Evolutionary conservation across 2,329 filamentous ascomycete species (phyloP), one percentile per base, ranked within the genome.

Genomic region (Clarireedia homoeocarpa): DNA sequence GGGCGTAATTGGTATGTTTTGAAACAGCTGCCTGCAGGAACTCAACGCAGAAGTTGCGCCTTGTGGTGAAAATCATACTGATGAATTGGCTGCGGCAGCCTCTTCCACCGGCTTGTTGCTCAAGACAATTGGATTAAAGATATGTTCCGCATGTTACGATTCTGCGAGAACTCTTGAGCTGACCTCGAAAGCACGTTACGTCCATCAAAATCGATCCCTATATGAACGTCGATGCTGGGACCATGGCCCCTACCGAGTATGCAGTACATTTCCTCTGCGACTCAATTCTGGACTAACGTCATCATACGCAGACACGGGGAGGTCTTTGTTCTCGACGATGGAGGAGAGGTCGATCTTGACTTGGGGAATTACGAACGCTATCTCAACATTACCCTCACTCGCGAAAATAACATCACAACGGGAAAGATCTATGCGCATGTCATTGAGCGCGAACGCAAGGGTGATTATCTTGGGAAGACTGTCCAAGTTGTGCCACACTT

Each of bases 391-490:
- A 88, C 85, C 53, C 78, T 96, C 59, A 89, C 83, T 14, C 79
- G 85, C 59, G 91, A 96, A 65, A 90, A 92, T 77, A 97, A 97
- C 73, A 95, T 99, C 73, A 99, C 94, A 3, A 96, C 92, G 5
- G 94, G 94, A 69, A 96, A 97, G 77, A 90, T 97, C 64, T 97
- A 96, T 74, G 80, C 89, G 68, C 83, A 88, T 66, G 91, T 96
- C 53, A 91, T 96, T 66, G 83, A 91, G 67, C 83, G 82, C 58
- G 80, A 83, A 68, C 74, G 80, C 26, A 72, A 73, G 42, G 81
- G 81, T 47, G 57, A 61, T 36, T 97, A 96, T 67, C 81, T 97
- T 12, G 92, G 92, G 62, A 85, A 87, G 71, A 91, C 91, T 17
- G 86, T 95, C 15, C 91, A 96, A 72, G 87, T 95, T 39, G 91